phyloP scores from a whole-genome alignment of 257 asterid species.

The Penstemon eatonii region DNA sequence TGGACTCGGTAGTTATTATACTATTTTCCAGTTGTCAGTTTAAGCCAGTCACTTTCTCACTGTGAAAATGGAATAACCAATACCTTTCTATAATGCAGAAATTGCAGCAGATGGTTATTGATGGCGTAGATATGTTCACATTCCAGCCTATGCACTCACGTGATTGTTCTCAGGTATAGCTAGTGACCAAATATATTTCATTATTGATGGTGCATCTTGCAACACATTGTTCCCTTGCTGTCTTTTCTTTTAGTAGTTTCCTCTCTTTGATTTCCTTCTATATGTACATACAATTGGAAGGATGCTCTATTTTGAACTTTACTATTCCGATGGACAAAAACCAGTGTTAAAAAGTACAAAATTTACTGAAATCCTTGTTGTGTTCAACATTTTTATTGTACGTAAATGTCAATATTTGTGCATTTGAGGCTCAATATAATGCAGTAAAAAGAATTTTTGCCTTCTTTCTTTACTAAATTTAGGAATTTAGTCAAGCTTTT shows the following conservation, averaged over 20 bases:
- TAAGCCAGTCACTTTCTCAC: constrained; percentile 18
- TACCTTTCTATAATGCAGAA: constrained; percentile 48
- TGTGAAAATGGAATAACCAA: constrained; percentile 24
- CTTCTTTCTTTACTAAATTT: constrained; percentile 2
- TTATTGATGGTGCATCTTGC: constrained; percentile 5
- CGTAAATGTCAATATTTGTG: background rate
- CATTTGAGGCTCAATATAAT: background rate
- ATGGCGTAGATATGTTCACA: constrained; percentile 67
- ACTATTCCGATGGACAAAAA: constrained; percentile 4
- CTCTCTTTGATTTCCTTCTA: constrained; percentile 7
- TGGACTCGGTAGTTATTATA: constrained; percentile 9
- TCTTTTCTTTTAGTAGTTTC: background rate
- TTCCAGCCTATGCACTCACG: constrained; percentile 85
- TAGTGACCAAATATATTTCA: constrained; percentile 24
- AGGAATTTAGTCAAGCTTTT: background rate
- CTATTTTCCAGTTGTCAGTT: background rate
- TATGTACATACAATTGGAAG: background rate
- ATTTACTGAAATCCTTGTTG: background rate
- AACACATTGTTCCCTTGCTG: background rate
- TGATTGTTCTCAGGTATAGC: constrained; percentile 89
- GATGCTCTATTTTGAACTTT: constrained; percentile 10
- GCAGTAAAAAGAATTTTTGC: background rate
- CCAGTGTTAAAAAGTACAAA: background rate
- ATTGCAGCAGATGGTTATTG: constrained; percentile 76
- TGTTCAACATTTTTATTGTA: constrained; percentile 7